Base-by-base conservation (phyloP, 1,284 basidiomycete species). In the Apiotrichum veenhuisii region DNA sequence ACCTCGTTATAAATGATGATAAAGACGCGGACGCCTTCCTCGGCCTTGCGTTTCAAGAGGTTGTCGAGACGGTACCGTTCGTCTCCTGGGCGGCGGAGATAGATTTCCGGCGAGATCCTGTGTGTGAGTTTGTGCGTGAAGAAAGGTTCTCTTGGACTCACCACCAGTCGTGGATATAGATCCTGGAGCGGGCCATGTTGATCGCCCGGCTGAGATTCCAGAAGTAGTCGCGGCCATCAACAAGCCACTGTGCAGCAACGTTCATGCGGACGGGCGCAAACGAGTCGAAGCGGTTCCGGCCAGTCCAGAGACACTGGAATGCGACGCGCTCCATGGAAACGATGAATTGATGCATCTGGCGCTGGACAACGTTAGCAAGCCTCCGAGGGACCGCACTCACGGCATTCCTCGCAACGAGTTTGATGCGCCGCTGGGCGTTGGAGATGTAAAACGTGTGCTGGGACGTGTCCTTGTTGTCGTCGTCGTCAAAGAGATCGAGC, bases 121-220 rank as follows among this genome's bases (percentile, higher is more conserved):
- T 18, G 18, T 25, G 46, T 48, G 46, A 46, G 46, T 33, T 23
- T 15, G 15, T 10, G 33, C 11, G 26, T 36, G 12, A 12, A 2
- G 2, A 33, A 15, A 5, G 38, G 11, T 11, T 10, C 30, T 26
- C 8, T 27, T 10, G 12, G 11, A 48, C 46, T 34, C 23, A 48
- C 92, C 92, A 96, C 93, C 93, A 96, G 76, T 93, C 91, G 70
- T 96, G 92, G 41, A 96, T 95, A 70, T 91, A 91, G 58, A 94
- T 90, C 25, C 81, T 84, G 67, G 96, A 89, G 70, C 87, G 88
- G 3, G 96, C 95, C 66, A 96, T 83, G 50, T 90, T 80, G 52
- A 98, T 88, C 0, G 96, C 95, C 47, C 91, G 84, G 33, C 91
- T 92, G n/a, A 98, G 79, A 71, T 95, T 95, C 94, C 93, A 97